Evolutionary conservation across 495 filamentous ascomycete species (phyloP), one percentile per base, ranked within the genome.

Genomic region (Aspergillus homomorphus): DNA sequence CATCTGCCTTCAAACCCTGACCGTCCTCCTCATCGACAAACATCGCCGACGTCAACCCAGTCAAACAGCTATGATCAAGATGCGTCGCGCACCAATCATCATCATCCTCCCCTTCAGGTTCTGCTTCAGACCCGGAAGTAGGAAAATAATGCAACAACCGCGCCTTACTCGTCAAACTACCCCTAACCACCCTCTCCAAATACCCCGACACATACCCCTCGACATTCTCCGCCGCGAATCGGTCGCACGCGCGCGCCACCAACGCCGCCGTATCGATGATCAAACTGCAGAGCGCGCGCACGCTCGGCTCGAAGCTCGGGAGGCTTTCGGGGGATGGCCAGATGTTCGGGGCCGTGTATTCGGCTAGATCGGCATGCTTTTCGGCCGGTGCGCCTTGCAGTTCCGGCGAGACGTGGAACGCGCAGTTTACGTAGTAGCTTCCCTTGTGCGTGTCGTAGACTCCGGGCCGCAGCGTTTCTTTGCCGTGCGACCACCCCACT

Each of bases 11-110:
- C 14, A n/a, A 41, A 3, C 4, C 75, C n/a, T 73, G 73, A 41
- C 67, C 66, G 14, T 78, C 72, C 73, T 98, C 93, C 73, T 98
- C 93, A 69, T 98, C 91, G 61, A 97, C 80, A 69, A 96, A 99
- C 90, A 98, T 94, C 43, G 93, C 91, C 6, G 88, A 91, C 0
- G 95, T 99, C 28, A 99, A 80, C 18, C 94, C 94, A 0, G 92
- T 96, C 22, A 98, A 78, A 69, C 94, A 97, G 51, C 93, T 91
- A 62, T 96, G 91, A 69, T 96, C 93, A 50, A 93, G 75, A 69
- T 98, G 95, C 2, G 91, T 96, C 3, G 92, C 89, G 71, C 94
- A 99, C 94, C 94, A 99, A 69, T 92, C 90, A 69, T 97, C 93
- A 56, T 89, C 86, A 38, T 84, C 82, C n/a, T 69, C 33, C 10